Conservation (phyloP, 768 basidiomycete species). For the Tremella mesenterica region DNA sequence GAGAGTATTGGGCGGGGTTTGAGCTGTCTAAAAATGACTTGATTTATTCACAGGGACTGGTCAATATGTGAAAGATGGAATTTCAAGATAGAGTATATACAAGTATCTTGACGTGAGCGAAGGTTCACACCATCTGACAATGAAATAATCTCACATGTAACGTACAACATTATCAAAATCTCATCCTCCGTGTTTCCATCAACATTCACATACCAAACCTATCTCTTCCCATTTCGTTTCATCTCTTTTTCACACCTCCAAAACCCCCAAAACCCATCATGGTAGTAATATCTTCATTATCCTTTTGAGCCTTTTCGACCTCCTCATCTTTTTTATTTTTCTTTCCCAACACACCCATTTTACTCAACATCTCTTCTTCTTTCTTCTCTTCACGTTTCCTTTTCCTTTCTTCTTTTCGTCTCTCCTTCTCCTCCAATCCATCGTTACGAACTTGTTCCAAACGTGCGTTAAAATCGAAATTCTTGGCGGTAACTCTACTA, state of each 20-base stretch:
- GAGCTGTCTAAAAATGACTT: no score
- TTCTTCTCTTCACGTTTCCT: slow-evolving; percentile 60
- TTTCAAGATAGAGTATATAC: no score
- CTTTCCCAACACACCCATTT: slow-evolving; percentile 47
- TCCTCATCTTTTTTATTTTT: neutral
- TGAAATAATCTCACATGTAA: no score
- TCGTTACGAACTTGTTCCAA: slow-evolving; percentile 69
- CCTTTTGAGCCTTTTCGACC: slow-evolving; percentile 21
- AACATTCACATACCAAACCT: no score
- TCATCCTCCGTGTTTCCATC: no score
- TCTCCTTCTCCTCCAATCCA: slow-evolving; percentile 57
- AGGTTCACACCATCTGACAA: no score
- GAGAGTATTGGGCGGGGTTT: no score
- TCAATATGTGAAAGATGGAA: no score
- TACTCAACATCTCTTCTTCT: slow-evolving; percentile 61
- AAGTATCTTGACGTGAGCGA: no score
- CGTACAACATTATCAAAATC: no score
- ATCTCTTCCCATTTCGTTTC: no score
- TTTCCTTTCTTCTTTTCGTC: slow-evolving; percentile 48
- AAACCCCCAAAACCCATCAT: slow-evolving; percentile 93
- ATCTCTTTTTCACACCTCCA: slow-evolving; percentile 46
- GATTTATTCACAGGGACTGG: no score
- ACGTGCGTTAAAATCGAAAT: slow-evolving; percentile 89
- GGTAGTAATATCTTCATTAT: slow-evolving; percentile 59
- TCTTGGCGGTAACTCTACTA: slow-evolving; percentile 69